Evolutionary conservation across 192 early-diverging fungal species (phyloP).

Genomic region (Spizellomyces sp.): DNA sequence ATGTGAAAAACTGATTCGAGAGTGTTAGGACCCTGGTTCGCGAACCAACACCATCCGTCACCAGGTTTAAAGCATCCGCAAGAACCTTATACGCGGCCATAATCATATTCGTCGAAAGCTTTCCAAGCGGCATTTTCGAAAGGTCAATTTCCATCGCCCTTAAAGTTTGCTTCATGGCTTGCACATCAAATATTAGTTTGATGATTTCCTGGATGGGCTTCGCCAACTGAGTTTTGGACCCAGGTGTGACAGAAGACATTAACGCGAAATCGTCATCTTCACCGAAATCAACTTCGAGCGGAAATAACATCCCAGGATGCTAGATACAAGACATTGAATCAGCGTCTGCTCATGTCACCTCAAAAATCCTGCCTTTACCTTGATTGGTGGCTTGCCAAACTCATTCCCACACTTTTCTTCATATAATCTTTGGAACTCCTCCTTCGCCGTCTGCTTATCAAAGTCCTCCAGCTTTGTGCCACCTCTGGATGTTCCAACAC

Average conservation of each 20-base stretch:
- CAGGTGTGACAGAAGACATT: not conserved
- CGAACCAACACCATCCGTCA: not conserved
- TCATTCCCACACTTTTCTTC: slow-evolving; percentile 15
- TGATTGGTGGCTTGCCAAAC: slow-evolving; percentile 9
- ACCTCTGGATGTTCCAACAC: slow-evolving; percentile 18
- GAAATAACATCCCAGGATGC: slow-evolving; percentile 17
- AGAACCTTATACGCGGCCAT: slow-evolving; percentile 17
- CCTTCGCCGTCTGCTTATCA: not conserved
- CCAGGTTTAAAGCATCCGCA: slow-evolving; percentile 3
- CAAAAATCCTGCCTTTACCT: slow-evolving; percentile 2
- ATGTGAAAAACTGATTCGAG: slow-evolving; percentile 29
- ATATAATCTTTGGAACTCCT: slow-evolving; percentile 4
- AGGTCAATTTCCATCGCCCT: slow-evolving; percentile 28
- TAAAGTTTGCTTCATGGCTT: slow-evolving; percentile 18
- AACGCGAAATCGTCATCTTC: slow-evolving; percentile 2
- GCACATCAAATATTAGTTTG: slow-evolving; percentile 31
- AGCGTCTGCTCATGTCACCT: not conserved
- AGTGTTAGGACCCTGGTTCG: slow-evolving; percentile 4
- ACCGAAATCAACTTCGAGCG: slow-evolving; percentile 17
- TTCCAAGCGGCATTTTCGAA: slow-evolving; percentile 30
- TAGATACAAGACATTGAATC: not conserved
- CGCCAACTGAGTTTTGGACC: slow-evolving; percentile 11
- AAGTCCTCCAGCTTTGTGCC: slow-evolving; percentile 9
- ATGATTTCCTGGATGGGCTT: slow-evolving; percentile 15
- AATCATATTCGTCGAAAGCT: slow-evolving; percentile 18